phyloP scores from a whole-genome alignment of 169 alveolate genomes.

The Cryptosporidium muris region DNA sequence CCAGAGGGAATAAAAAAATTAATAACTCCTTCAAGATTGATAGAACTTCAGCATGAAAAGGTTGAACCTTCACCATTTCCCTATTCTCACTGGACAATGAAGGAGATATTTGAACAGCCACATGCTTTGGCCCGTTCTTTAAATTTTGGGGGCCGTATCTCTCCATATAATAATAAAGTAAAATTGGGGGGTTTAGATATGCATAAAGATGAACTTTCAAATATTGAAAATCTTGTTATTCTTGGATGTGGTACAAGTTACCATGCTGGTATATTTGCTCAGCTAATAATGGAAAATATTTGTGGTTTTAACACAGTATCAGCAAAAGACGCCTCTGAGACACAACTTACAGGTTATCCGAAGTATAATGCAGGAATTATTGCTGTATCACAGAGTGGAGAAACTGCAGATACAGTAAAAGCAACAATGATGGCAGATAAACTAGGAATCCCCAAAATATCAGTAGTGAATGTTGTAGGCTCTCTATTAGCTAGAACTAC shows the following conservation, averaged over 20 bases:
- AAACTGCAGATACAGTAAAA: conserved; percentile 92
- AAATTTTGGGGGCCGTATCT: conserved; percentile 85
- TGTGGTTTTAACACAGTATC: conserved; percentile 84
- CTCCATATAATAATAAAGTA: conserved; percentile 75
- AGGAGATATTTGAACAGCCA: conserved; percentile 91
- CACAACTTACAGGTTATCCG: conserved; percentile 73
- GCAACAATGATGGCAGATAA: conserved; percentile 83
- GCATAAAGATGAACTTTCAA: conserved; percentile 77
- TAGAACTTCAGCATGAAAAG: conserved; percentile 76
- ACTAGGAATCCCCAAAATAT: conserved; percentile 81
- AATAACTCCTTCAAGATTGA: conserved; percentile 69
- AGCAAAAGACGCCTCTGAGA: conserved; percentile 90
- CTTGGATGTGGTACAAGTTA: conserved; percentile 94
- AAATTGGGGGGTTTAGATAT: conserved; percentile 87
- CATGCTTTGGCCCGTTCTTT: conserved; percentile 79
- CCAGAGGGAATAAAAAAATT: conserved; percentile 80
- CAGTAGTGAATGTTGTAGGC: conserved; percentile 91
- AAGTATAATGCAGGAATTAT: conserved; percentile 86
- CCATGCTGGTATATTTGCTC: conserved; percentile 90
- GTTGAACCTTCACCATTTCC: conserved; percentile 85
- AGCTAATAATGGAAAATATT: conserved; percentile 84
- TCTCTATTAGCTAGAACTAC: conserved; percentile 88
- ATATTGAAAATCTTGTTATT: conserved; percentile 82
- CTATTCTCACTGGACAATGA: conserved; percentile 89
- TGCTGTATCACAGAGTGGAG: conserved; percentile 95